Evolutionary conservation across 805 yeast genomes (phyloP).

Genomic region (Zygoascus flipseniorum): DNA sequence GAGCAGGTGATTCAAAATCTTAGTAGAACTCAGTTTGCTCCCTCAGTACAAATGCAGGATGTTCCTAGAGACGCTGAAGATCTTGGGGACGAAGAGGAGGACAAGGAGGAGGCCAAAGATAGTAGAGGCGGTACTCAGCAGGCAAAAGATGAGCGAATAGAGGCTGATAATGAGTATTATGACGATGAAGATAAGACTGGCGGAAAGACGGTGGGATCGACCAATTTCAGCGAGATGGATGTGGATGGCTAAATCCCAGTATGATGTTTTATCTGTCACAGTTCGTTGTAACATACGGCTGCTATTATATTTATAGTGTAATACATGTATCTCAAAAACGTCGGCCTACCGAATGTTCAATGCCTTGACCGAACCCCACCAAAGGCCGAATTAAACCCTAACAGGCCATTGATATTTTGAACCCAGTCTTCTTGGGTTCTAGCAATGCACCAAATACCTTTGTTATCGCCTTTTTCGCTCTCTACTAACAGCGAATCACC

Average conservation of each 20-base stretch:
- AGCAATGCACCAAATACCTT: slow-evolving; percentile 84
- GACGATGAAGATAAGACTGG: slow-evolving; percentile 49
- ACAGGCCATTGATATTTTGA: slow-evolving; percentile 71
- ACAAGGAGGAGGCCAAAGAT: slow-evolving; percentile 67
- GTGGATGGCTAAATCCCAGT: slow-evolving; percentile 1
- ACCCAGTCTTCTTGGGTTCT: slow-evolving; percentile 86
- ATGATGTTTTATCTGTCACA: not conserved
- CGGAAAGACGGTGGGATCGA: slow-evolving; percentile 18
- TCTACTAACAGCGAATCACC: slow-evolving; percentile 47
- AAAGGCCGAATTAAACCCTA: slow-evolving; percentile 84
- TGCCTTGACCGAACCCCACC: slow-evolving; percentile 26
- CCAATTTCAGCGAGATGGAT: slow-evolving; percentile 12
- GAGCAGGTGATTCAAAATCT: slow-evolving; percentile 68
- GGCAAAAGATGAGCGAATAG: slow-evolving; percentile 68
- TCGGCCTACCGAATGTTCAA: not conserved
- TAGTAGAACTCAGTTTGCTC: slow-evolving; percentile 89
- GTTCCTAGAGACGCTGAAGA: slow-evolving; percentile 89
- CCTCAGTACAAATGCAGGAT: slow-evolving; percentile 89
- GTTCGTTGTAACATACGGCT: not conserved
- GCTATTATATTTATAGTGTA: not conserved
- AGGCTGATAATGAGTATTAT: slow-evolving; percentile 70
- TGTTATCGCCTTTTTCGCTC: slow-evolving; percentile 18
- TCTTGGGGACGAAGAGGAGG: slow-evolving; percentile 80
- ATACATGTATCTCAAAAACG: not conserved
- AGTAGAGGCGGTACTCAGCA: slow-evolving; percentile 85